phyloP scores from a whole-genome alignment of 805 yeast species.

The Metschnikowia continentalis region DNA sequence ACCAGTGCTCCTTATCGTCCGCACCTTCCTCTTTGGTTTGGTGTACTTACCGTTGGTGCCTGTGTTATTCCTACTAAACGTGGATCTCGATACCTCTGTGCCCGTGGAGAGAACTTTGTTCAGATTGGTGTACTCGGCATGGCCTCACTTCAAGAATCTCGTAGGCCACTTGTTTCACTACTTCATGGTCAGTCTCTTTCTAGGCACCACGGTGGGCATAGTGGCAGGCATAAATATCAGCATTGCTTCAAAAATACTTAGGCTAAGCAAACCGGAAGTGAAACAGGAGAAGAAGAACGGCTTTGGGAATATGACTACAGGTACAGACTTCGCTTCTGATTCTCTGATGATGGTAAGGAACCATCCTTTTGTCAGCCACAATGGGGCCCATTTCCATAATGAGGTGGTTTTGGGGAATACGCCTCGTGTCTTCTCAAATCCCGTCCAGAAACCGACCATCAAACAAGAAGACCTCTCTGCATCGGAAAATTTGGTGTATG shows the following conservation, averaged over 20 bases:
- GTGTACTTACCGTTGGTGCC: constrained; percentile 17
- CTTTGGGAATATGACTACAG: too few relatives aligned
- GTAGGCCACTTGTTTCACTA: constrained; percentile 13
- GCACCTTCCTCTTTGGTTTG: constrained; percentile 16
- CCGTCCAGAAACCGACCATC: neutral
- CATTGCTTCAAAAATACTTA: constrained; percentile 7
- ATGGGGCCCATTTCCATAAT: neutral
- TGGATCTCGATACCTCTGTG: constrained; percentile 11
- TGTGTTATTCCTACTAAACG: constrained; percentile 8
- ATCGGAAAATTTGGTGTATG: constrained; percentile 9
- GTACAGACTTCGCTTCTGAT: neutral
- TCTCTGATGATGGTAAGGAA: neutral
- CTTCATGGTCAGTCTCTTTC: constrained; percentile 14
- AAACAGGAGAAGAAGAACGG: neutral
- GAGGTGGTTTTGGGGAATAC: neutral
- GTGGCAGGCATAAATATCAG: constrained; percentile 16
- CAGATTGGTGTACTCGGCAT: constrained; percentile 6
- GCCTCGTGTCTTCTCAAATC: neutral
- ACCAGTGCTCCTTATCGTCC: constrained; percentile 13
- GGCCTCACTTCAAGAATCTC: constrained; percentile 14
- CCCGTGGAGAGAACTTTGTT: constrained; percentile 17
- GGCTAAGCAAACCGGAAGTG: constrained; percentile 1
- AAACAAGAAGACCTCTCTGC: constrained; percentile 5
- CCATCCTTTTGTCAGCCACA: neutral
- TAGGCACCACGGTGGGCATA: constrained; percentile 15